Evolutionary conservation across 2,329 filamentous ascomycete species (phyloP).

Genomic region (Metarhizium robertsii): DNA sequence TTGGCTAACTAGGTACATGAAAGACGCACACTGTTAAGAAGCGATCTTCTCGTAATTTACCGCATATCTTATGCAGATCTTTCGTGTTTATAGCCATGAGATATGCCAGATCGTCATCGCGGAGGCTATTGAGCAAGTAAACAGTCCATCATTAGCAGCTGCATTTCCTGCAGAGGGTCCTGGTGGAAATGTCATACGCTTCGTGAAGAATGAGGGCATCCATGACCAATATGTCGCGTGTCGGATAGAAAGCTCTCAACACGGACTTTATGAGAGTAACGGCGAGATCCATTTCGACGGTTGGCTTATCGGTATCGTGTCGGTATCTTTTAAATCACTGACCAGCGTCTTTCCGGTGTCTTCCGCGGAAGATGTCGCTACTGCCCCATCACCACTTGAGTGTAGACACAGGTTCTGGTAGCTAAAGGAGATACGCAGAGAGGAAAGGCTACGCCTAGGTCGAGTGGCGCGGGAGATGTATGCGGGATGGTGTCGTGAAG

Average conservation of each 20-base stretch:
- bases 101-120: constrained; percentile 80
- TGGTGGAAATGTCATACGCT: constrained; percentile 41
- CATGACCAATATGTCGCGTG: constrained; percentile 73
- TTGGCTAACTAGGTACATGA: not conserved
- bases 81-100: constrained; percentile 86
- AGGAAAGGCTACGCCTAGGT: not conserved
- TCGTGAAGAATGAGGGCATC: constrained; percentile 83
- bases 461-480: not conserved
- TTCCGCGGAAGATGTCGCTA: not conserved
- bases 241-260: constrained; percentile 77
- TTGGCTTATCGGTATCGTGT: not conserved
- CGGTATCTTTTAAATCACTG: not conserved
- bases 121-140: constrained; percentile 52
- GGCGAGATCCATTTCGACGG: constrained; percentile 39
- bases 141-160: not conserved
- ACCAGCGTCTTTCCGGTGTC: not conserved
- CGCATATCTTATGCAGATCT: constrained; percentile 82
- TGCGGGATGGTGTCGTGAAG: not conserved
- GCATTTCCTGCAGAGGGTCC: not conserved
- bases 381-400: not conserved
- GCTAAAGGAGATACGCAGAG: not conserved
- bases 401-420: not conserved
- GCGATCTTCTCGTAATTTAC: constrained; percentile 75
- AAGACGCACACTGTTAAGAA: constrained; percentile 62
- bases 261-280: constrained; percentile 78